Base-by-base conservation (phyloP, 768 basidiomycete species). In the Boletus huronensis region DNA sequence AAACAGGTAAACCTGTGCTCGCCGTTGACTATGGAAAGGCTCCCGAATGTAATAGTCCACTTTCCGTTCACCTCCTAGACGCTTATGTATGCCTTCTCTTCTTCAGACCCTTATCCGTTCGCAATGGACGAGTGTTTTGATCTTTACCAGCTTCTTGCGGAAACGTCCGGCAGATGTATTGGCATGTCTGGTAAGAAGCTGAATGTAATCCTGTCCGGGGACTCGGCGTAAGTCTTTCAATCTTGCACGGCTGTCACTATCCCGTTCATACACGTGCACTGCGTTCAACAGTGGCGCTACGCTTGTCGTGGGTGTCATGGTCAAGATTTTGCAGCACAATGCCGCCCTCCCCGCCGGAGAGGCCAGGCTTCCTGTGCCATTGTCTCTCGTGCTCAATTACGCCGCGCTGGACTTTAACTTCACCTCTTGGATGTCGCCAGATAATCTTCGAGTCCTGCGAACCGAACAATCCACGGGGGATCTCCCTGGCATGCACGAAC, bases 351-450 rank as follows among this genome's bases (percentile, higher is more conserved):
- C 71, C 13, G 57, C 60, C 39, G 60, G 64, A 43, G 57, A 71
- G 57, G 73, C 70, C 16, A 74, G 68, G 21, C 76, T 96, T 31
- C 88, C 86, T 1, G 76, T 81, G 17, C 97, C 97, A 1, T 73
- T 87, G 36, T 89, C 90, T 1, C 77, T 98, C 54, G 85, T 97
- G 28, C 81, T 96, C 50, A 92, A 84, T 60, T 99, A 98, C 70
- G 83, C 95, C 0, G 90, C 89, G 25, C 80, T 98, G 42, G 95
- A 98, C 70, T 98, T 99, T 76, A 98, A 98, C 70, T 98, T 96
- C 65, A 93, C 93, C 0, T 96, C 94, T 21, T 98, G 96, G 96
- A 93, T 94, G 92, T 81, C 89, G 0, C 84, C 85, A 9, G 81
- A 81, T 19, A 85, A 98, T 69, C 77, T 98, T 52, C 85, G 83